Evolutionary conservation across 257 asterid genomes (phyloP).

Genomic region (Fraxinus pennsylvanica): DNA sequence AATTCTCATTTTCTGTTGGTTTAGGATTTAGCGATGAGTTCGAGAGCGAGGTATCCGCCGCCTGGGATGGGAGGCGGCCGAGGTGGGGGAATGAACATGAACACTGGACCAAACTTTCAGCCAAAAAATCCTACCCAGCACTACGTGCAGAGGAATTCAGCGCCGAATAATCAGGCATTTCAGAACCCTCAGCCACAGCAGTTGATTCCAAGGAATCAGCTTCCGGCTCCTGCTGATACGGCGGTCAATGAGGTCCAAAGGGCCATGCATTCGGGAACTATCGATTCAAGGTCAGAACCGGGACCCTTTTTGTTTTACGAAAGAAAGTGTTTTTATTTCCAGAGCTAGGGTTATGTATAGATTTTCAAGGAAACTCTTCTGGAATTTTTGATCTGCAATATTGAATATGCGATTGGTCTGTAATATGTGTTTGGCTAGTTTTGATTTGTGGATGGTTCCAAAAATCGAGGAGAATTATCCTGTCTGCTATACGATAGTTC

Average conservation of each 20-base stretch:
- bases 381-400: background rate
- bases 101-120: conserved; percentile 57
- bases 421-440: background rate
- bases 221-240: conserved; percentile 41
- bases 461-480: background rate
- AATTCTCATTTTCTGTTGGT: conserved; percentile 24
- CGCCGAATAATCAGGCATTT: conserved; percentile 49
- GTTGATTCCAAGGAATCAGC: conserved; percentile 71
- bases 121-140: conserved; percentile 60
- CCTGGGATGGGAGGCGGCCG: conserved; percentile 75
- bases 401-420: background rate
- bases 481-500: background rate
- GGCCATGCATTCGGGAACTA: conserved; percentile 68
- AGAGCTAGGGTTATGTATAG: conserved; percentile 6
- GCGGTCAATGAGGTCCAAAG: conserved; percentile 65
- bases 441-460: background rate
- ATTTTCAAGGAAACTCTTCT: background rate
- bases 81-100: conserved; percentile 55
- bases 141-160: conserved; percentile 58
- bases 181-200: conserved; percentile 65
- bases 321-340: background rate
- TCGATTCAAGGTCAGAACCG: conserved; percentile 54
- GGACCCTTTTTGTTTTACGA: background rate
- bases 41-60: conserved; percentile 76
- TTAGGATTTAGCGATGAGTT: conserved; percentile 49